These are phyloP conservation scores for Fusarium beomiforme DNA, from an alignment of 2,329 filamentous ascomycete species.

Conservation along the genomic window DNA sequence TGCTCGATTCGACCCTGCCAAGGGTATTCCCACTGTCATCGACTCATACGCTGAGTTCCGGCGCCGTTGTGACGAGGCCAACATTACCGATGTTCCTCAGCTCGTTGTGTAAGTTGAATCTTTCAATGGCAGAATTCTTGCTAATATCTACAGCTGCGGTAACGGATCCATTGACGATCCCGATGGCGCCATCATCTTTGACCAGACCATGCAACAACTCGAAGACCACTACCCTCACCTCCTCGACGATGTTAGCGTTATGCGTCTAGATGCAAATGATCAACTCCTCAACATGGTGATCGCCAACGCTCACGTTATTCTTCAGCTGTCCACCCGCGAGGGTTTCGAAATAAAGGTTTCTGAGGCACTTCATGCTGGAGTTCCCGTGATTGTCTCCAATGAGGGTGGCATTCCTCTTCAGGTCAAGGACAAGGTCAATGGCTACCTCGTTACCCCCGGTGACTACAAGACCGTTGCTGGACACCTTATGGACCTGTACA, in stretches of 20 bases:
- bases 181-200: conserved; percentile 77
- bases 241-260: conserved; percentile 74
- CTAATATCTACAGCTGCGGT: conserved; percentile 61
- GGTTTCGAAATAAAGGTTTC: conserved; percentile 90
- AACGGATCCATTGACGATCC: conserved; percentile 86
- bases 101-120: conserved; percentile 68
- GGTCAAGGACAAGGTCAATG: conserved; percentile 75
- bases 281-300: conserved; percentile 83
- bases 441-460: conserved; percentile 77
- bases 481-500: conserved; percentile 73
- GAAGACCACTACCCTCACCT: conserved; percentile 70
- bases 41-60: conserved; percentile 80
- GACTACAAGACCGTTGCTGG: conserved; percentile 76
- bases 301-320: conserved; percentile 75
- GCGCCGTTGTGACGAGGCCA: conserved; percentile 64
- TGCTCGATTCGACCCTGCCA: conserved; percentile 84
- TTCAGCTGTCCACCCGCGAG: conserved; percentile 84
- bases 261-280: conserved; percentile 81
- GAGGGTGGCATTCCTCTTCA: conserved; percentile 86
- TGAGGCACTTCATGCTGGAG: conserved; percentile 82
- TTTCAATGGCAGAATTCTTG: neutral
- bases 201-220: conserved; percentile 75
- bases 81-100: conserved; percentile 68
- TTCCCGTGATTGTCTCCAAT: conserved; percentile 78
- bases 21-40: conserved; percentile 82